Evolutionary conservation across 352 stramenopile genomes (phyloP).

Genomic region (Lagenidium sp.): DNA sequence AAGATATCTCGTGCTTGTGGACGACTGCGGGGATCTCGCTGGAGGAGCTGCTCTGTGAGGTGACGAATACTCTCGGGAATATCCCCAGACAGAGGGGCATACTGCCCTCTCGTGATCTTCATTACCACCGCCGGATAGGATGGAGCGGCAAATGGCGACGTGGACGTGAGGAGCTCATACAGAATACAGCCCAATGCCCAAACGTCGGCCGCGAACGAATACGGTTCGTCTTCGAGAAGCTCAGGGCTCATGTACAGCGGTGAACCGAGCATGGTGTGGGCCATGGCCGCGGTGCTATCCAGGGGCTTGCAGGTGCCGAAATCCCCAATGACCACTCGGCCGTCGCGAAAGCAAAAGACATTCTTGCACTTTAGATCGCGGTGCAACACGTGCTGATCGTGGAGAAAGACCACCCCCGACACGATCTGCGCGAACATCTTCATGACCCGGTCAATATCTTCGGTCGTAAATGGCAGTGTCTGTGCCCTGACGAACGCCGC

Average conservation of each 20-base stretch:
- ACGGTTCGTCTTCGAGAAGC: constrained; percentile 37
- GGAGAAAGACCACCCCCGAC: constrained; percentile 77
- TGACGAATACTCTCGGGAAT: no score
- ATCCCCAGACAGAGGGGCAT: constrained; percentile 12
- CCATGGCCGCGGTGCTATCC: constrained; percentile 14
- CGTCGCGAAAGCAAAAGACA: constrained; percentile 67
- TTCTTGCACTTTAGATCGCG: constrained; percentile 87
- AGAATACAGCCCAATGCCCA: constrained; percentile 81
- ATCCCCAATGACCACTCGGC: constrained; percentile 77
- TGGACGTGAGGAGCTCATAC: constrained; percentile 48
- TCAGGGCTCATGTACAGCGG: constrained; percentile 78
- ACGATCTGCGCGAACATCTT: constrained; percentile 37
- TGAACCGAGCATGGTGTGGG: constrained; percentile 49
- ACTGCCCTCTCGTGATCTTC: constrained; percentile 28
- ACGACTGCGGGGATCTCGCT: no score
- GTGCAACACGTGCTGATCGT: constrained; percentile 49
- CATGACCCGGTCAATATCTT: no score
- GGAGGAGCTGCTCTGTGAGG: no score
- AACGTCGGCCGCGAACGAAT: constrained; percentile 55
- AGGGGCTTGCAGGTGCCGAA: constrained; percentile 54
- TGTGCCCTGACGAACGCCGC: constrained; percentile 24
- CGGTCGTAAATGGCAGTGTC: no score
- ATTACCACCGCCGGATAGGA: constrained; percentile 40
- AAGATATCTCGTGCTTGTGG: no score
- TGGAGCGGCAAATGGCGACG: constrained; percentile 48